Conservation (phyloP, 2,329 filamentous ascomycete species). For the Metarhizium anisopliae region DNA sequence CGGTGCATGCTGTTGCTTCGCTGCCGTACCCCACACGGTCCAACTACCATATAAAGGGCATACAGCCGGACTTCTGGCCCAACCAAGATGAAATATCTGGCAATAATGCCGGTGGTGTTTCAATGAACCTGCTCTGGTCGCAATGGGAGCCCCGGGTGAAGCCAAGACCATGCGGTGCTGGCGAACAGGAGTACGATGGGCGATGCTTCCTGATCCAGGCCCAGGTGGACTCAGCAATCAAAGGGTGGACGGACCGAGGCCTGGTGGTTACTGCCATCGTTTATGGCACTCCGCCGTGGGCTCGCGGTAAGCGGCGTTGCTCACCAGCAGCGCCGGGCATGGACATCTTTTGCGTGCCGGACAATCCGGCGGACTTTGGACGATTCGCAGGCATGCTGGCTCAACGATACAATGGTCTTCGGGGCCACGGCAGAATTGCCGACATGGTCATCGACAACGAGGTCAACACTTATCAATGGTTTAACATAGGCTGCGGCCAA, state of each 20-base stretch:
- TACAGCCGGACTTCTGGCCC: neutral
- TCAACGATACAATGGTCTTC: neutral
- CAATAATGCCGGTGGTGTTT: neutral
- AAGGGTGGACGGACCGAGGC: neutral
- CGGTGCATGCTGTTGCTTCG: no score
- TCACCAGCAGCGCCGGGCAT: neutral
- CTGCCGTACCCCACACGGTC: neutral
- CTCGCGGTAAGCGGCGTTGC: neutral
- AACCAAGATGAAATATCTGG: neutral
- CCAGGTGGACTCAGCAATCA: neutral
- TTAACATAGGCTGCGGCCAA: slow-evolving; percentile 1
- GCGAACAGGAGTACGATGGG: neutral
- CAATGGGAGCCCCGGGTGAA: neutral
- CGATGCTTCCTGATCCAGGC: neutral
- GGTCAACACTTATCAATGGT: neutral
- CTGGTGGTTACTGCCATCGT: neutral
- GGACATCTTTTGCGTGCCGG: neutral
- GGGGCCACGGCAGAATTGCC: neutral
- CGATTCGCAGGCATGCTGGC: slow-evolving; percentile 1
- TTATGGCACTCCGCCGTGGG: neutral
- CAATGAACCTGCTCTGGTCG: slow-evolving; percentile 1
- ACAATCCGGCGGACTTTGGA: neutral
- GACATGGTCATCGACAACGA: slow-evolving; percentile 2
- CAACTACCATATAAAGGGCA: neutral
- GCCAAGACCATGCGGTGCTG: neutral